Evolutionary conservation across 176 grass and related monocot species (phyloP).

Genomic region (Pharus latifolius): DNA sequence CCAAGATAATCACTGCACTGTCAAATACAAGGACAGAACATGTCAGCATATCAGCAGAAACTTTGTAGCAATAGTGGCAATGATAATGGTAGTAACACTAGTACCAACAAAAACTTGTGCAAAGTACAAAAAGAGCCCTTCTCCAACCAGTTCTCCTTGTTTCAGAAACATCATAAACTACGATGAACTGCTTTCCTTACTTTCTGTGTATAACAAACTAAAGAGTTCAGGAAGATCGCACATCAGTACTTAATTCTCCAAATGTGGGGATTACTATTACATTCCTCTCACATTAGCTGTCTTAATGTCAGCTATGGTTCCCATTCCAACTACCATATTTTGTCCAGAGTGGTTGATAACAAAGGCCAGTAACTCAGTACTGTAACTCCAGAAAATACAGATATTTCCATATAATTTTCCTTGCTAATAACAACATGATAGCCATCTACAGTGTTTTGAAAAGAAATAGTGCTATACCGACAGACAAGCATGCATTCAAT

Average conservation of each 20-base stretch:
- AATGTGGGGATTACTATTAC: neutral
- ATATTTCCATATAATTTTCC: neutral
- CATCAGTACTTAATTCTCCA: neutral
- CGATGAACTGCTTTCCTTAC: neutral
- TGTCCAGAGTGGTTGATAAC: neutral
- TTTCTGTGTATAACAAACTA: neutral
- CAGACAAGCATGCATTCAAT: constrained; percentile 2
- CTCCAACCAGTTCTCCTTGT: neutral
- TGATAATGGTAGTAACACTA: neutral
- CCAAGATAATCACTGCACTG: constrained; percentile 98
- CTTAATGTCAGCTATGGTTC: neutral
- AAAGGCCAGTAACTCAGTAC: neutral
- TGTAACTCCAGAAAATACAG: neutral
- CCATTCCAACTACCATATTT: neutral
- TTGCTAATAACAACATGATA: neutral
- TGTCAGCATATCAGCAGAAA: constrained; percentile 16
- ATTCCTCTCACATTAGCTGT: neutral
- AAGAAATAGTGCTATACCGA: neutral
- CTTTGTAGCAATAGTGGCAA: neutral
- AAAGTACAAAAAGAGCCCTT: neutral
- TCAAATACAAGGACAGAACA: constrained; percentile 31
- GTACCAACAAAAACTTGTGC: neutral
- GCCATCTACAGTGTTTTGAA: neutral
- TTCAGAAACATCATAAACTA: neutral
- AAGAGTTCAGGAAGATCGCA: neutral